Percentiles rank a stretch among this genome's conserved stretches.
These are phyloP conservation scores for Bruguiera gymnorhiza DNA, from an alignment of 345 rosid species.

Conservation along the genomic window DNA sequence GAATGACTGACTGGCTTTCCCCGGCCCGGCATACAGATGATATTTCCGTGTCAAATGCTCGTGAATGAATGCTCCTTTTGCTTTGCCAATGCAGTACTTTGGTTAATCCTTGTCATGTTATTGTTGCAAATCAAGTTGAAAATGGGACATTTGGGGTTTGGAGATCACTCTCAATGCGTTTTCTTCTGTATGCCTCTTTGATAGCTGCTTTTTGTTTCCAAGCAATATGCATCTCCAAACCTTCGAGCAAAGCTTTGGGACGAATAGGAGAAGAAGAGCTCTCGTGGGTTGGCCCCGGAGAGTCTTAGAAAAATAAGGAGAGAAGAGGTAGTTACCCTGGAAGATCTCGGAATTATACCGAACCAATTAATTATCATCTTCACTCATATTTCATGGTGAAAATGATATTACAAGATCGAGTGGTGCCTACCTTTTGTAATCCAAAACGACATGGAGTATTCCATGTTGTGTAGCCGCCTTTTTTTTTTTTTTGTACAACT, in stretches of 20 bases:
- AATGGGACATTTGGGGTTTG: slow-evolving; percentile 13
- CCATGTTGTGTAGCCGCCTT: too few species aligned
- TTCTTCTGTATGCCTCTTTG: not conserved
- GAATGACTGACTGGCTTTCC: slow-evolving; percentile 14
- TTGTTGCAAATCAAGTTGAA: slow-evolving; percentile 2
- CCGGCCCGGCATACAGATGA: slow-evolving; percentile 4
- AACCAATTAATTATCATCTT: too few species aligned
- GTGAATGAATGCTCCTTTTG: not conserved
- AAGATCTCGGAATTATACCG: too few species aligned
- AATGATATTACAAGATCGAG: too few species aligned
- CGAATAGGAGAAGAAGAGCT: not conserved
- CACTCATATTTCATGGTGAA: too few species aligned
- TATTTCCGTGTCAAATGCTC: slow-evolving; percentile 14
- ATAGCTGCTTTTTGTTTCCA: not conserved
- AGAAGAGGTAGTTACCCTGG: too few species aligned
- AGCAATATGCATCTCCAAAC: not conserved
- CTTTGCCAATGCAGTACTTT: not conserved
- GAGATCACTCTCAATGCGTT: not conserved
- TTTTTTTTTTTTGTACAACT: too few species aligned
- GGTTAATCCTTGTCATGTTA: not conserved
- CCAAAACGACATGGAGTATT: too few species aligned
- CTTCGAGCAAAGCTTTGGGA: not conserved
- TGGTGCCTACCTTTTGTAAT: too few species aligned
- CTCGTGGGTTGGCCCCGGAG: too few species aligned
- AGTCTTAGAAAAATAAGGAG: too few species aligned